These are phyloP conservation scores for Phyllosticta citribraziliensis DNA, from an alignment of 2,329 filamentous ascomycete species.

Conservation along the genomic window DNA sequence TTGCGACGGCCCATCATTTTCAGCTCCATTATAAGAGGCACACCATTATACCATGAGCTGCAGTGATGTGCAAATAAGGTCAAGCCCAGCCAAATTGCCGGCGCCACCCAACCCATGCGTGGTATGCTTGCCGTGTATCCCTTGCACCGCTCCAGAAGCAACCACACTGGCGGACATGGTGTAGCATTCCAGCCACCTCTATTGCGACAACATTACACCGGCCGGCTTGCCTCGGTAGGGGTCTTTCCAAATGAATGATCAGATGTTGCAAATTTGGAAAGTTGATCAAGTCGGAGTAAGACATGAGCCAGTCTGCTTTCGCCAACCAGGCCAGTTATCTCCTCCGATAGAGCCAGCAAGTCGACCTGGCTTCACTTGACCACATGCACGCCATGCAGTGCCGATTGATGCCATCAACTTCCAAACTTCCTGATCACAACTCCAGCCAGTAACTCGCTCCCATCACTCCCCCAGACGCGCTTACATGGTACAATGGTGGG, in stretches of 20 bases:
- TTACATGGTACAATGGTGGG: conserved; percentile 10
- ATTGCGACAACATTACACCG: background rate
- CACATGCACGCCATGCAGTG: too few relatives aligned
- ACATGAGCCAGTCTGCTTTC: too few relatives aligned
- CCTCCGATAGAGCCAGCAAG: too few relatives aligned
- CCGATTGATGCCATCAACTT: background rate
- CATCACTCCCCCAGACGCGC: conserved; percentile 10
- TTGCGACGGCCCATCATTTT: background rate
- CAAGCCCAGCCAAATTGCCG: background rate
- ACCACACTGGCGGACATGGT: background rate
- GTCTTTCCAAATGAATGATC: too few relatives aligned
- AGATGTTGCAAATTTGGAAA: too few relatives aligned
- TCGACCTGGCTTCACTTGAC: too few relatives aligned
- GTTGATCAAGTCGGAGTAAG: too few relatives aligned
- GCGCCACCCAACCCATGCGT: background rate
- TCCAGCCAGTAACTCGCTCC: conserved; percentile 6
- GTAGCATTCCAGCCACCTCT: background rate
- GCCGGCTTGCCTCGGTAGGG: background rate
- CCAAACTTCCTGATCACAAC: conserved; percentile 1
- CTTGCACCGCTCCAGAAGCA: background rate
- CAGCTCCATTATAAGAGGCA: background rate
- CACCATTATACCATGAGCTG: background rate
- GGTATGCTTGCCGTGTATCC: background rate
- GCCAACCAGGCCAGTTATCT: too few relatives aligned
- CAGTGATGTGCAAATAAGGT: background rate